Base-by-base conservation (phyloP, 2,329 filamentous ascomycete genomes). In the Fusarium sublunatum region DNA sequence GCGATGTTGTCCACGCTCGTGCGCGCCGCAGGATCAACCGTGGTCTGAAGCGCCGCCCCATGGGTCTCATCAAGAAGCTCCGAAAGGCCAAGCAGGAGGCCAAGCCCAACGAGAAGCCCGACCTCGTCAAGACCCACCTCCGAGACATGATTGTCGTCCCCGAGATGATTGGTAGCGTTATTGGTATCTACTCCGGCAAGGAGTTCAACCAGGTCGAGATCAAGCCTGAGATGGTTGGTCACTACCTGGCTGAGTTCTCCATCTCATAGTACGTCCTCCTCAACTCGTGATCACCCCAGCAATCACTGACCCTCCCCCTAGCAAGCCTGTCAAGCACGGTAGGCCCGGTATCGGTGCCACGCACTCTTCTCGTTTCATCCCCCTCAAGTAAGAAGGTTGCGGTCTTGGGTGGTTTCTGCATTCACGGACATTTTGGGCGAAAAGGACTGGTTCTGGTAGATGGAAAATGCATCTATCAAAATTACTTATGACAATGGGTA, bases 141-240 rank as follows among this genome's bases (percentile, higher is more conserved):
- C 93, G 94, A 83, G 91, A 99, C 87, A 99, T 99, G 95, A 97
- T 99, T 82, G 90, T 99, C 79, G 95, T 99, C 75, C 95, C 95
- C 76, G 95, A 99, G 88, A 98, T 99, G 95, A 99, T 99, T 80
- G 95, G 95, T 77, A 91, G 87, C 83, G 94, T 99, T 77, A 91
- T 99, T 77, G 95, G 93, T 81, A 95, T 99, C 87, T 99, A 99
- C 91, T 97, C 92, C 73, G 95, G 95, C 80, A 99, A 99, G 91
- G 93, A 98, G 85, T 99, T 99, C 91, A 99, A 99, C 91, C 94
- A 97, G 88, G 93, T 99, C 76, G 95, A 99, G 85, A 95, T 99
- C 86, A 97, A 97, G 90, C 95, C 95, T 76, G 95, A 99, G 88
- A 99, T 99, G 95, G 95, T 99, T 83, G 95, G 95, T 81, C 94